Conservation (phyloP, 73 alveolate species). For the Stentor coeruleus region DNA sequence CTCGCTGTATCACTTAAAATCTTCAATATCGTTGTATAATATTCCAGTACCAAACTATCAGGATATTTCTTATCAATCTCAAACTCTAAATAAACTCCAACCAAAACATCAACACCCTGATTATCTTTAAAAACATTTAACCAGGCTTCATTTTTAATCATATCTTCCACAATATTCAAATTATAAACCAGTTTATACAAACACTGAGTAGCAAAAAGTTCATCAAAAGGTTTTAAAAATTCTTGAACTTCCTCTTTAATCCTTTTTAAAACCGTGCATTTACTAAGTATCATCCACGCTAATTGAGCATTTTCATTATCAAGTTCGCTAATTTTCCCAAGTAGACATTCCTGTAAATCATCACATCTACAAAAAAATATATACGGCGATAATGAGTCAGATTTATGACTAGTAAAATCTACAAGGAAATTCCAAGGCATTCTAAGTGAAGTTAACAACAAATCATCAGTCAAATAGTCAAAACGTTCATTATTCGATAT, state of each 20-base stretch:
- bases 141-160: not conserved
- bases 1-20: not conserved
- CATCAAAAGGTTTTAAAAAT: not conserved
- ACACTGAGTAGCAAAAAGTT: not conserved
- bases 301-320: not conserved
- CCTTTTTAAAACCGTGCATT: not conserved
- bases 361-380: not conserved
- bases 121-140: not conserved
- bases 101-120: not conserved
- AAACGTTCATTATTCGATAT: not conserved
- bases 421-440: not conserved
- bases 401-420: not conserved
- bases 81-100: not conserved
- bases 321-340: not conserved
- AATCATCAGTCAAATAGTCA: not conserved
- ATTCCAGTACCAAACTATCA: not conserved
- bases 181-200: not conserved
- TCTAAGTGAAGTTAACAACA: not conserved
- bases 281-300: not conserved
- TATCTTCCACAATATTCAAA: not conserved
- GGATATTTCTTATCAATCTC: not conserved
- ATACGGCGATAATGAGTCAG: not conserved
- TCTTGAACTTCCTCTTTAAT: not conserved
- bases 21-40: not conserved
- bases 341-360: not conserved